Base-by-base conservation (phyloP, 129 eudicot genomes). In the Gnaphalium uliginosum region DNA sequence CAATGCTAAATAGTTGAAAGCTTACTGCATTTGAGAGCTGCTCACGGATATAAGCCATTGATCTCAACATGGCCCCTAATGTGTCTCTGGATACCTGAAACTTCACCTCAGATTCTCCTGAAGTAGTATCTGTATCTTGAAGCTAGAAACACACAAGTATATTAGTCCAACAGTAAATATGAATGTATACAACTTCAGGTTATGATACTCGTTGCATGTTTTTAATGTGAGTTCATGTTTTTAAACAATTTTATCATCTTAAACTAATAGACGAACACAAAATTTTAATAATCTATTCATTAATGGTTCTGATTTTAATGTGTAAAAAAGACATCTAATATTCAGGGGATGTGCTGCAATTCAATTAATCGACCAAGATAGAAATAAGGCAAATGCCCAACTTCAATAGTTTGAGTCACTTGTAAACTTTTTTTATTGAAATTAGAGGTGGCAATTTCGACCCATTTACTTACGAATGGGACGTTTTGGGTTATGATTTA, bases 11-110 rank as follows among this genome's bases (percentile, higher is more conserved):
- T 11, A 66, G 66, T 43, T 10, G 21, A 69, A 73, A 62, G 32
- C 89, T 88, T 85, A 91, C 97, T 62, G 84, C 22, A 87, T 68
- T 86, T 53, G 95, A 93, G 27, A 93, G 91, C 79, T 93, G 98
- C 79, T 93, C 98, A 39, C 96, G 89, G 56, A 93, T 93, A 83
- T 93, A 93, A 33, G 96, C 96, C 96, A 93, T 93, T 60, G 98
- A 93, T 82, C 98, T 87, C 90, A 93, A 80, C 98, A 93, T 89
- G 75, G 98, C 98, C 81, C 96, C 98, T 72, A 93, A 86, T 27
- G 98, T 93, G 76, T 93, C 98, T 76, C 92, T 88, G 4, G 98
- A 93, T 71, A 93, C 96, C 87, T 93, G 96, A 80, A 93, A 93
- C 76, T 90, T 93, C 73, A 93, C 96, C 83, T 90, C 98, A 51